These are phyloP conservation scores for Cucurbita argyrosperma DNA, from an alignment of 306 rosid species.

Conservation along the genomic window DNA sequence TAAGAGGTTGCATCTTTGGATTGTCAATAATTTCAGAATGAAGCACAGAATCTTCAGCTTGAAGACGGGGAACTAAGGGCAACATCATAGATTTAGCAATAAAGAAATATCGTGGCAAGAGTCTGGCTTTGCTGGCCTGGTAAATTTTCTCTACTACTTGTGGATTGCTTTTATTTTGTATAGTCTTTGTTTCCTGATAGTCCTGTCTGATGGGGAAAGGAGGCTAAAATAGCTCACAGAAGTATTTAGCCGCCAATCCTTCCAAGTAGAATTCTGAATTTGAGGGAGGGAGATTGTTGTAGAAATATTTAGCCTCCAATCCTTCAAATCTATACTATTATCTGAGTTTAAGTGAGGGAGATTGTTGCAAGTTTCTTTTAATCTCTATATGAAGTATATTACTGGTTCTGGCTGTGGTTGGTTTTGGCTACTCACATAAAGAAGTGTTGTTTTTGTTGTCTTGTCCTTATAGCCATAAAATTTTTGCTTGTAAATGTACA, in stretches of 20 bases:
- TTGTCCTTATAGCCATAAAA: not conserved
- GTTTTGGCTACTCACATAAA: not conserved
- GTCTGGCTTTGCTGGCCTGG: not conserved
- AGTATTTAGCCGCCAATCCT: not conserved
- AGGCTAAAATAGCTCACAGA: not conserved
- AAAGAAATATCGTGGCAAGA: not conserved
- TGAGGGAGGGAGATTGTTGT: too few relatives aligned
- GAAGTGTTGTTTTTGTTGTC: not conserved
- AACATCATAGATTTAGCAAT: conserved; percentile 25
- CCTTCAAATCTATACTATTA: not conserved
- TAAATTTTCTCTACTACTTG: not conserved
- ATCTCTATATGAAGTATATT: not conserved
- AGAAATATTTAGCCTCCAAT: too few relatives aligned
- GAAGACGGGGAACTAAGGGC: conserved; percentile 21
- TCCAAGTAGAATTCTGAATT: too few relatives aligned
- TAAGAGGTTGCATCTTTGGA: conserved; percentile 6
- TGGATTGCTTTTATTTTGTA: not conserved
- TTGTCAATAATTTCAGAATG: conserved; percentile 21
- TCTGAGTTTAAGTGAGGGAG: not conserved
- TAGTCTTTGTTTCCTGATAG: not conserved
- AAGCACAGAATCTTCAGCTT: conserved; percentile 3
- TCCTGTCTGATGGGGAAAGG: not conserved
- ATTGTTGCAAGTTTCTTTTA: not conserved
- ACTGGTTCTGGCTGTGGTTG: conserved; percentile 1
- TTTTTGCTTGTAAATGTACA: not conserved